Base-by-base conservation (phyloP, 1,284 basidiomycete species). In the Somion occarium region DNA sequence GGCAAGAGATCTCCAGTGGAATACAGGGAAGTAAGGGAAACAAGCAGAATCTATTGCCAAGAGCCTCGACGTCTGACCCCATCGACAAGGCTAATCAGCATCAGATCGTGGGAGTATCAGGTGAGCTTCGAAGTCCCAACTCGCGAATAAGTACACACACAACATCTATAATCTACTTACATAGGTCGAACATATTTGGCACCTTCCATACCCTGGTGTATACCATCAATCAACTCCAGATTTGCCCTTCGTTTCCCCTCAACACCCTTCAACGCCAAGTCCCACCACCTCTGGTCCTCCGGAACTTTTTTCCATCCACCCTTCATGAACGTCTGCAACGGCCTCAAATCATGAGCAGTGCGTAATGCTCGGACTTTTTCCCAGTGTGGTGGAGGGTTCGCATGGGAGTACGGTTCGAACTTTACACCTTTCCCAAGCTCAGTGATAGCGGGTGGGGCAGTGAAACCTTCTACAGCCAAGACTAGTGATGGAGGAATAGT, bases 401-500 rank as follows among this genome's bases (percentile, higher is more conserved):
- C 51, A 39, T 41, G 68, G 2, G 78, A 78, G 59, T 76, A 78
- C 4, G 56, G 41, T 22, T 42, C 26, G 7, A 45, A 45, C 44
- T 18, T 20, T 59, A 25, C 12, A 53, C 41, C 9, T 22, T 26
- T 23, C 20, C 5, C 25, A 30, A 46, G 38, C 3, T 44, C 34
- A 13, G 39, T 11, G 42, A 52, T 49, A 15, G 49, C 13, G 25
- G 69, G 59, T 3, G 73, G 69, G 13, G 56, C 64, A 25, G 70
- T 70, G 59, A 82, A 77, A 0, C 83, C 84, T 50, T 82, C 79
- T 2, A 67, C 59, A 0, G 77, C 82, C 25, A 85, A 62, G 7
- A 78, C 74, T 51, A 88, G 55, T 2, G 69, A 71, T 9, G 90
- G 90, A 2, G 90, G 90, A 48, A 91, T 75, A 11, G 88, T 91